Conservation (phyloP, 108 stramenopile species). For the Fragilaria crotonensis region DNA sequence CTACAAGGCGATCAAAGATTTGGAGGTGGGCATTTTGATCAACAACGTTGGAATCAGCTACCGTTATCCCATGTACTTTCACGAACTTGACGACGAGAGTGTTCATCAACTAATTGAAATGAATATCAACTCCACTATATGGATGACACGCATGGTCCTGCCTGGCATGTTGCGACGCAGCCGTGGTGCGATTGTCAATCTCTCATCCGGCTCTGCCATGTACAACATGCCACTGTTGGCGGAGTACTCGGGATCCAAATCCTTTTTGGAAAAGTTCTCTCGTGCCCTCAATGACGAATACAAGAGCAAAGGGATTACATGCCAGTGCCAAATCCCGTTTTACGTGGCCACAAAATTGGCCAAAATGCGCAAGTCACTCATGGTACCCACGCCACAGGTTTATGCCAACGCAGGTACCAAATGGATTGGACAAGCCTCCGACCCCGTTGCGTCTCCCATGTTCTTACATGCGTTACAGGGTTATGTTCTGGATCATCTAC, state of each 20-base stretch:
- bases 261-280: constrained; percentile 92
- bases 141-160: constrained; percentile 94
- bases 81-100: constrained; percentile 86
- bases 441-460: constrained; percentile 80
- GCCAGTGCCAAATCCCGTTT: constrained; percentile 96
- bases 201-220: constrained; percentile 90
- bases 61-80: constrained; percentile 93
- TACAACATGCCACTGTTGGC: constrained; percentile 92
- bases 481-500: constrained; percentile 73
- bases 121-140: constrained; percentile 94
- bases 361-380: constrained; percentile 89
- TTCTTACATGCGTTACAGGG: constrained; percentile 92
- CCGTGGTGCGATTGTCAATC: constrained; percentile 92
- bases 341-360: constrained; percentile 97
- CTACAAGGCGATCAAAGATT: constrained; percentile 42
- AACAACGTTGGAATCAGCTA: constrained; percentile 99
- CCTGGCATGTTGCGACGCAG: constrained; percentile 87
- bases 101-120: constrained; percentile 70
- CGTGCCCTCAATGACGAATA: constrained; percentile 89
- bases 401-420: constrained; percentile 76
- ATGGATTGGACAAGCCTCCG: constrained; percentile 79
- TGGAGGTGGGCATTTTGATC: constrained; percentile 93
- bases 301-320: constrained; percentile 77
- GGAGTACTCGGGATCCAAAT: constrained; percentile 94
- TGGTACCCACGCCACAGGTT: constrained; percentile 78